Evolutionary conservation across 257 asterid genomes (phyloP), one percentile per base, ranked within the genome.

Genomic region (Galeopsis tetrahit): DNA sequence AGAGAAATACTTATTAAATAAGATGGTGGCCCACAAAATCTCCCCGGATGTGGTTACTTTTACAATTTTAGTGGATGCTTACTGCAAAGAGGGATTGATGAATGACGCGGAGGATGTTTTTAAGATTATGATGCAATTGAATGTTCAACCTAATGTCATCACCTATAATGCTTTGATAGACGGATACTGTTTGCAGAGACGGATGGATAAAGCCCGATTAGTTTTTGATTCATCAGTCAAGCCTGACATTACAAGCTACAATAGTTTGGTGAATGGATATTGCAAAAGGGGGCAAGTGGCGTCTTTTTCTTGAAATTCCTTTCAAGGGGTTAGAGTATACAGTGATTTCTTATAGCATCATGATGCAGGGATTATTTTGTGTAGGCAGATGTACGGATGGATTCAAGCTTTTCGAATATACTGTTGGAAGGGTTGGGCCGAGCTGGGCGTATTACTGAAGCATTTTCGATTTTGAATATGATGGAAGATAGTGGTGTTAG

Each of bases 321-420:
- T 42, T 58, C 14, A 77, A 58, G 10, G 61, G 57, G 42, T 43
- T 68, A 5, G 35, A 39, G 35, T 53, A 56, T 59, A 53, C 38
- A 3, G 13, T 10, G n/a, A 21, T 9, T 43, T 42, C 65, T 7
- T 73, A 68, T 52, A 69, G 1, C 33, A 43, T 53, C 38, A 71
- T 79, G 10, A 32, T 69, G 56, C 61, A 49, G 31, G 77, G 77
- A 15, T 52, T 70, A 1, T 75, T 49, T 69, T 3, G 38, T 33
- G 57, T 4, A 2, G 61, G 51, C 35, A 64, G 68, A 49, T 69
- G 14, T n/a, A 7, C 6, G 59, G 32, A 32, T 79, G 66, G 67
- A 1, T 39, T 36, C 39, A 44, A 75, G 14, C 65, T 79, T 55
- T 75, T 48, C 0, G 11, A 3, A 2, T 33, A 34, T 58, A 32